Base-by-base conservation (phyloP, 1,284 basidiomycete species). In the Malassezia globosa region DNA sequence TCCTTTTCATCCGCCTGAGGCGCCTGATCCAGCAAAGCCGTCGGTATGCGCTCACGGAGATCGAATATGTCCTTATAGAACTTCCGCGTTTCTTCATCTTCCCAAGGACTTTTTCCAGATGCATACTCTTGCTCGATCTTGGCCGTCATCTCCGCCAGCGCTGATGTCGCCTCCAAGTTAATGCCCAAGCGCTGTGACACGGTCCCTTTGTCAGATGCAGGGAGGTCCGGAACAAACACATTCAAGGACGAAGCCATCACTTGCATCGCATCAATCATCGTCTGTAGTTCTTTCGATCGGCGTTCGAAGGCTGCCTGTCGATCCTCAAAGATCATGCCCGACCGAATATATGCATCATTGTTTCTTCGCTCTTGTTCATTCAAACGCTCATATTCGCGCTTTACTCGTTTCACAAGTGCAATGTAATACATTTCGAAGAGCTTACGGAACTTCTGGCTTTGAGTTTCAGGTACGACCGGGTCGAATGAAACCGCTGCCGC, bases 301-400 rank as follows among this genome's bases (percentile, higher is more conserved):
- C 88, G 90, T 75, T 99, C 94, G 71, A 96, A 97, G 11, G 84
- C 86, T 72, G 97, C 89, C 71, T 96, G 89, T 16, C 94, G 82
- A 73, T 99, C 94, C 70, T 99, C 94, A 61, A 99, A 97, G 58
- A 99, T 95, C 74, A 97, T 90, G 21, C 92, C 92, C 1, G 88
- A 95, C 31, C 87, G 85, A 64, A 97, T 96, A 72, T 97, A 97
- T 49, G 92, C 94, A 75, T 97, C 92, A 65, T 95, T 90, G 61
- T 97, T 97, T 42, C 84, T 80, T 58, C 83, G 82, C 69, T 97
- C 94, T 74, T 95, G 89, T 56, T 95, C 88, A 80, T 95, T 87
- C 35, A 99, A 76, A 51, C 84, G 82, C 85, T 95, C 66, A 16
- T 59, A 57, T 26, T 55, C 57, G 7, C 56, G 59, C 48, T 87